phyloP scores from a whole-genome alignment of 306 rosid genomes.

The Ammopiptanthus mongolicus region DNA sequence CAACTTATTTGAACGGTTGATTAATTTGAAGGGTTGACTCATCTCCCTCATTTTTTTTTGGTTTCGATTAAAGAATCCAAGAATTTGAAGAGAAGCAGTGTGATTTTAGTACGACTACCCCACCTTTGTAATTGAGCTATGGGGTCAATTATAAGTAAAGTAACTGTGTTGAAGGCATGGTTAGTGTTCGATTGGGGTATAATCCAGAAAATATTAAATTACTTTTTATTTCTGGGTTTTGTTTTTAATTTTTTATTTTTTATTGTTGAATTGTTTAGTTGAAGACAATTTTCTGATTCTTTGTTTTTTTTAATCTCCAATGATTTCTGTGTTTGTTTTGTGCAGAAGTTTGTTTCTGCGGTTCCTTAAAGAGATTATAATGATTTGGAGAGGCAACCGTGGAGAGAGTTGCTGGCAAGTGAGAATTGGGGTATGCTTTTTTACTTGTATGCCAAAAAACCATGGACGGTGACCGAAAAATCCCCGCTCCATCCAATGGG shows the following conservation, averaged over 20 bases:
- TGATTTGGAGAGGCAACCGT: conserved; percentile 52
- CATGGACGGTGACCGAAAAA: conserved; percentile 59
- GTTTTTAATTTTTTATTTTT: neutral
- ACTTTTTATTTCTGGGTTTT: neutral
- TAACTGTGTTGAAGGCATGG: neutral
- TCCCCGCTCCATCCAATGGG: conserved; percentile 48
- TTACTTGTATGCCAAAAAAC: conserved; percentile 36
- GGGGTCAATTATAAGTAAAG: neutral
- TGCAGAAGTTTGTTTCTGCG: conserved; percentile 30
- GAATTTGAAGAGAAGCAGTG: neutral
- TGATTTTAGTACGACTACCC: neutral
- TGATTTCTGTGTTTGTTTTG: neutral
- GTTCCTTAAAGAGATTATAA: conserved; percentile 38
- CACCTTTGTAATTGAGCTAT: neutral
- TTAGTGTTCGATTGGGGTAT: neutral
- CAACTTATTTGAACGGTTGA: neutral
- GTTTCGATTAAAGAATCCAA: neutral
- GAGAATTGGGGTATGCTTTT: conserved; percentile 50
- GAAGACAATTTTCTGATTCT: neutral
- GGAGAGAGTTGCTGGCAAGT: conserved; percentile 38
- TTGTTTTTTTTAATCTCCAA: neutral
- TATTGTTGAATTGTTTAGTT: neutral
- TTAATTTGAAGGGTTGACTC: no score
- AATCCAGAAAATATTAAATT: neutral
- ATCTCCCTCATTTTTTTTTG: no score